Base-by-base conservation (phyloP, 495 filamentous ascomycete species). In the Aspergillus kassunensis region DNA sequence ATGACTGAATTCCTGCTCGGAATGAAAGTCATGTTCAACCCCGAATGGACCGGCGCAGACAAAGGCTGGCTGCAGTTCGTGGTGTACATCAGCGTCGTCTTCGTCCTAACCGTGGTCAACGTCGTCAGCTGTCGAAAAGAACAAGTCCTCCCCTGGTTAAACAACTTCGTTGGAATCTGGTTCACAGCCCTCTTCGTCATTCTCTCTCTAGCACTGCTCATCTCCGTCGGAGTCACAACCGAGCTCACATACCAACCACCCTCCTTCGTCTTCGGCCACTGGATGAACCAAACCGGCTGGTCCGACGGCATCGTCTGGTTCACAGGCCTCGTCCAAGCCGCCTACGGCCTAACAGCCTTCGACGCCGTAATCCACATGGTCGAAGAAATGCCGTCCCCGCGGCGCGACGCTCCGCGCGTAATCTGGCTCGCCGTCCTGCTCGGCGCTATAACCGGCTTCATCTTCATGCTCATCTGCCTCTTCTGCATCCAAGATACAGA, bases 381-480 rank as follows among this genome's bases (percentile, higher is more conserved):
- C 13, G 80, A 77, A 34, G 73, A 76, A 37, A 73, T 76, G 24
- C 73, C 73, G 0, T 64, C 62, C 2, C 73, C 73, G 4, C 66
- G 71, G 9, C 62, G 57, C 27, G 74, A 76, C 49, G 71, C 70
- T 0, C 73, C 73, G 0, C 57, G 61, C 2, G 66, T 70, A 2
- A 74, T 76, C 51, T 72, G 66, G 61, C 67, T 74, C 40, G 65
- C 71, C 3, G 70, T 76, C 1, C 51, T 69, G 3, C 66, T 67
- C 23, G 73, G 72, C 84, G 47, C 87, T 10, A 47, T 76, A 21
- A 71, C 69, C n/a, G 84, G 87, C 0, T 88, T 91, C 61, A 74
- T 80, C 60, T 92, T 88, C 65, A 80, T 85, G 59, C 81, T 91
- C 24, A 80, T 87, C 23, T 77, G 90, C 37, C 80, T 87, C 41